phyloP scores from a whole-genome alignment of 2,329 filamentous ascomycete species.

The Periconia macrospinosa region DNA sequence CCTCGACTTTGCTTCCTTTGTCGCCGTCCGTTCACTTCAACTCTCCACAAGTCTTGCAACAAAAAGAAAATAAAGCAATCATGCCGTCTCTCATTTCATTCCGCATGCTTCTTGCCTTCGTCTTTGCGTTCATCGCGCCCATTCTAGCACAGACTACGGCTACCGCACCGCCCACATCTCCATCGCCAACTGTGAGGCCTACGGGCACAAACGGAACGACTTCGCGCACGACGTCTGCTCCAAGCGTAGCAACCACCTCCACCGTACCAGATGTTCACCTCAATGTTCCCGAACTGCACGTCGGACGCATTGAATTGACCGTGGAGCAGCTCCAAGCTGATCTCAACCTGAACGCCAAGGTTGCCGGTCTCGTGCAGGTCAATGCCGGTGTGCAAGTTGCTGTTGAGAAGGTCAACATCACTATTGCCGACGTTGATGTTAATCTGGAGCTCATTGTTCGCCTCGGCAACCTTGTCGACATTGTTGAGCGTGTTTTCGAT shows the following conservation, averaged over 20 bases:
- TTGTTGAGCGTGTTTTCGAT: constrained; percentile 63
- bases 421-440: constrained; percentile 62
- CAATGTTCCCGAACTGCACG: constrained; percentile 60
- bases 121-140: constrained; percentile 26
- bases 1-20: constrained; percentile 16
- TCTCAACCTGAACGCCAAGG: constrained; percentile 61
- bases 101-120: constrained; percentile 35
- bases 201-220: constrained; percentile 21
- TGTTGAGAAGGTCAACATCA: constrained; percentile 60
- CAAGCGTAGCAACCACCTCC: constrained; percentile 26
- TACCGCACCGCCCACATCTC: constrained; percentile 27
- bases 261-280: constrained; percentile 59
- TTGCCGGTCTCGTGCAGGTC: constrained; percentile 60
- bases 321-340: constrained; percentile 63
- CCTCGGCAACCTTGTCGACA: constrained; percentile 61
- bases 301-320: constrained; percentile 62
- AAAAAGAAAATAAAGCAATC: constrained; percentile 18
- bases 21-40: constrained; percentile 8
- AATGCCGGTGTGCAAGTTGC: constrained; percentile 54
- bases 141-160: constrained; percentile 31
- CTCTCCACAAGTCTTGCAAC: neutral
- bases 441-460: constrained; percentile 63
- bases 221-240: constrained; percentile 20
- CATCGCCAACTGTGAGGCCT: constrained; percentile 22
- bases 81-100: constrained; percentile 38